These are phyloP conservation scores for Rosa persica DNA, from an alignment of 306 rosid genomes.

Conservation along the genomic window DNA sequence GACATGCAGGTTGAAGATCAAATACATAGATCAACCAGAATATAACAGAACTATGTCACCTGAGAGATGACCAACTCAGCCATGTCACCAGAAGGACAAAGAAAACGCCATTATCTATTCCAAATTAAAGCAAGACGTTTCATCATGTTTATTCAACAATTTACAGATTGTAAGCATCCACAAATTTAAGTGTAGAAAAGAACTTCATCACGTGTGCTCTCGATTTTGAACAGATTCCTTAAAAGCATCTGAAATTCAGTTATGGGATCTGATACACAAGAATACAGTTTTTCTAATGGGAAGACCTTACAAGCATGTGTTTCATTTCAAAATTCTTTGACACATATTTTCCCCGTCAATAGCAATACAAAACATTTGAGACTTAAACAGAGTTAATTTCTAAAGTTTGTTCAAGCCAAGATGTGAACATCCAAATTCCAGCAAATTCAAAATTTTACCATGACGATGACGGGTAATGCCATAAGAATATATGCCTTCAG, in stretches of 20 bases:
- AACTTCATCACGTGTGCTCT: background rate
- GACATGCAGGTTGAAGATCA: no score
- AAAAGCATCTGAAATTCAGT: background rate
- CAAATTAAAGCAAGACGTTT: background rate
- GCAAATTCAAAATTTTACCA: conserved; percentile 46
- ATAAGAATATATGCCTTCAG: conserved; percentile 83
- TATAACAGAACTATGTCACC: no score
- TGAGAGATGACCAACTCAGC: no score
- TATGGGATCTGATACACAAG: background rate
- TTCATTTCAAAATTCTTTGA: background rate
- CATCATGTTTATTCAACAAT: background rate
- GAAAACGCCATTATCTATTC: background rate
- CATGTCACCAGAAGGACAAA: background rate
- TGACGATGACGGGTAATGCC: conserved; percentile 94
- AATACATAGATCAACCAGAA: no score
- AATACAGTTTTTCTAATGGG: background rate
- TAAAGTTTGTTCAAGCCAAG: background rate
- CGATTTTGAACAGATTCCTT: background rate
- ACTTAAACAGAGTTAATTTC: background rate
- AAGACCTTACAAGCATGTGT: background rate
- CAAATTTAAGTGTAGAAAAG: background rate
- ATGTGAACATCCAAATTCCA: background rate
- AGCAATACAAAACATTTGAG: background rate
- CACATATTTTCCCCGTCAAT: background rate
- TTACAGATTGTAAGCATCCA: background rate